phyloP scores from a whole-genome alignment of 1,284 basidiomycete species.

The Golubevia pallescens region DNA sequence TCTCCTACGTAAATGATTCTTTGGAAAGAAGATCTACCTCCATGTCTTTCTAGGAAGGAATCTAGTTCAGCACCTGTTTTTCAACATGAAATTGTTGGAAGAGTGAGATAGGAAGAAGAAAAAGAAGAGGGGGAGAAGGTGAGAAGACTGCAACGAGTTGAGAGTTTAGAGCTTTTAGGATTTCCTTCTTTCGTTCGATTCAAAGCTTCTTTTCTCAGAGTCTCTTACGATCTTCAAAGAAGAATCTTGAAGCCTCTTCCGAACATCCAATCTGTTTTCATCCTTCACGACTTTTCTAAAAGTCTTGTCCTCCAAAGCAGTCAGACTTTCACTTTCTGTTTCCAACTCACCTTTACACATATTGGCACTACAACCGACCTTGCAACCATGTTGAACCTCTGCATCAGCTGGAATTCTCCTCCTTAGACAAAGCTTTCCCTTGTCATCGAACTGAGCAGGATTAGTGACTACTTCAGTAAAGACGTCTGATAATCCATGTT shows the following conservation, averaged over 20 bases:
- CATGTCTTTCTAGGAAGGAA: constrained; percentile 76
- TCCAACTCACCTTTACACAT: constrained; percentile 89
- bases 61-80: constrained; percentile 81
- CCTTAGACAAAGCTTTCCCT: constrained; percentile 77
- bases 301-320: too few relatives aligned
- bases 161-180: too few relatives aligned
- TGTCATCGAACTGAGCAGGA: constrained; percentile 80
- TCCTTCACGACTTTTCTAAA: too few relatives aligned
- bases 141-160: background rate
- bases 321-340: background rate
- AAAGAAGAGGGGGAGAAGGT: background rate
- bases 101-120: background rate
- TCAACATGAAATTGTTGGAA: background rate
- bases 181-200: too few relatives aligned
- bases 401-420: constrained; percentile 75
- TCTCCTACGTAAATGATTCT: constrained; percentile 91
- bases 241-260: too few relatives aligned
- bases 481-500: constrained; percentile 73
- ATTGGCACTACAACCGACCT: constrained; percentile 88
- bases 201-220: too few relatives aligned
- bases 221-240: too few relatives aligned
- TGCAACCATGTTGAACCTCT: constrained; percentile 79
- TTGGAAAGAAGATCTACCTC: constrained; percentile 72
- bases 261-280: too few relatives aligned
- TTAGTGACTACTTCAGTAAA: constrained; percentile 92